Conservation (phyloP, 2,329 filamentous ascomycete genomes). For the Cladosporium cucumerinum region DNA sequence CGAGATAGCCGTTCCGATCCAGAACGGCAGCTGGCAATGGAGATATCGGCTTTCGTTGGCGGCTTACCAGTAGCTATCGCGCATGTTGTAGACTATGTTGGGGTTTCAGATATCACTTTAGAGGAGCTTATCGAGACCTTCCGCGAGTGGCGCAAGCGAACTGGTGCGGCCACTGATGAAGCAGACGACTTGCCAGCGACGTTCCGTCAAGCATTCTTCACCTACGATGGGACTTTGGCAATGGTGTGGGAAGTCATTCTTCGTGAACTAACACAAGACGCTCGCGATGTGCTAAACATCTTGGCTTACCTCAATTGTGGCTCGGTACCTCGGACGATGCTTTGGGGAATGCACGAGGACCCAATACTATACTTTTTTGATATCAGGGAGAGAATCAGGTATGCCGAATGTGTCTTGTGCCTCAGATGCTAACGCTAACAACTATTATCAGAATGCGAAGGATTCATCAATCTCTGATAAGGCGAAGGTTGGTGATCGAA, state of each 20-base stretch:
- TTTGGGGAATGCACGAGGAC: neutral
- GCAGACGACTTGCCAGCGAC: neutral
- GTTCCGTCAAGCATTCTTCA: neutral
- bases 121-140: neutral
- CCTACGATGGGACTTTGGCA: neutral
- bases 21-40: neutral
- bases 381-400: neutral
- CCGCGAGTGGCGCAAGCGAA: neutral
- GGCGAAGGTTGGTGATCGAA: neutral
- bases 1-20: neutral
- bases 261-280: neutral
- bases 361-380: neutral
- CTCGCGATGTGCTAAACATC: neutral
- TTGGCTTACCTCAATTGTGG: constrained; percentile 10
- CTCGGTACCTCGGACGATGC: neutral
- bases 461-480: neutral
- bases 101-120: neutral
- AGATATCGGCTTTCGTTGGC: neutral
- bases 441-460: neutral
- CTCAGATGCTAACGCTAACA: neutral
- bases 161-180: neutral
- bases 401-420: neutral
- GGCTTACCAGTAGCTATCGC: neutral
- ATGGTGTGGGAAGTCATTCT: neutral
- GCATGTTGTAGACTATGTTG: neutral